Evolutionary conservation across 352 stramenopile species (phyloP).

Genomic region (Pythium scleroteichum): DNA sequence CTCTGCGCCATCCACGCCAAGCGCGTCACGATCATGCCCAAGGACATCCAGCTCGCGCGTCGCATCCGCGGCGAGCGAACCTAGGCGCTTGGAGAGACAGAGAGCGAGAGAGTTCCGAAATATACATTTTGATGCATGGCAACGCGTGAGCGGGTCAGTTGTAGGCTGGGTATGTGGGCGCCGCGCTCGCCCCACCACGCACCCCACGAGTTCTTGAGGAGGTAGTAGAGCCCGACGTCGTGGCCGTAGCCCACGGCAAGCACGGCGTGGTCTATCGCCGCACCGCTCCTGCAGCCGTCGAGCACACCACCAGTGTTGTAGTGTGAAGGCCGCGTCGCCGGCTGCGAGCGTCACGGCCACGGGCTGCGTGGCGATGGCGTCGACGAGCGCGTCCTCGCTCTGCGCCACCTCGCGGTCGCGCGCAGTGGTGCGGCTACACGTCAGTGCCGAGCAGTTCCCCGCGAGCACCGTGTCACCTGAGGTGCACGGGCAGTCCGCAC

Average conservation of each 20-base stretch:
- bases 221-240: constrained; percentile 37
- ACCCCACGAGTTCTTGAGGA: constrained; percentile 98
- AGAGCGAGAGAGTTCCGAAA: neutral
- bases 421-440: neutral
- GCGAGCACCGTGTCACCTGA: neutral
- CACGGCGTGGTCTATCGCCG: constrained; percentile 95
- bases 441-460: neutral
- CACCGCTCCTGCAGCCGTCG: constrained; percentile 46
- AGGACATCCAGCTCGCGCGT: constrained; percentile 95
- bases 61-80: constrained; percentile 91
- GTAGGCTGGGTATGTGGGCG: constrained; percentile 3
- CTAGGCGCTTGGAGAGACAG: constrained; percentile 35
- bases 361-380: constrained; percentile 57
- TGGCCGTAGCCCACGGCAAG: constrained; percentile 95
- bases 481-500: neutral
- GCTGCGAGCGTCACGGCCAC: constrained; percentile 94
- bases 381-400: neutral
- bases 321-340: constrained; percentile 92
- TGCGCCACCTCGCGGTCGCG: neutral
- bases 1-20: constrained; percentile 96
- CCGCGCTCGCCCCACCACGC: constrained; percentile 89
- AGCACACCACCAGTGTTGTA: constrained; percentile 95
- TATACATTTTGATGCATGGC: neutral
- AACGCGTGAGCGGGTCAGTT: no score
- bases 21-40: constrained; percentile 96